A percentile compares a stretch with the other conserved stretches of the same genome.
Evolutionary conservation across 2,329 filamentous ascomycete genomes (phyloP).

Genomic region (Alternaria sp.): DNA sequence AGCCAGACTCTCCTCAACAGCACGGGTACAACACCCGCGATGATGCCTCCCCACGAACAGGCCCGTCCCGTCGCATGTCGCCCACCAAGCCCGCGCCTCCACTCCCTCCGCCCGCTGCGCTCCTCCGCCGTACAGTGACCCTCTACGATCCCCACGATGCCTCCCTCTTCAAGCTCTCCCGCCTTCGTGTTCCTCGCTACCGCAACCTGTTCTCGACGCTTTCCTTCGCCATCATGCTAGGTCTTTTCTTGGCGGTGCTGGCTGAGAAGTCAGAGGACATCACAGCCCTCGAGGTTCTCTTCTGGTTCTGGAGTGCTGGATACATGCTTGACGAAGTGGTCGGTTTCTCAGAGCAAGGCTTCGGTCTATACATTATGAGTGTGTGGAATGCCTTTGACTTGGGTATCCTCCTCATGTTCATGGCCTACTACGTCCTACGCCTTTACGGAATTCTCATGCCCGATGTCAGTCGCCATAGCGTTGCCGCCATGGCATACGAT

Average conservation of each 20-base stretch:
- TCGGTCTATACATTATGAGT: constrained; percentile 95
- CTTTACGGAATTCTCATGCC: constrained; percentile 86
- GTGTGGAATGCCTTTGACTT: constrained; percentile 98
- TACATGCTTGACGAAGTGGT: constrained; percentile 97
- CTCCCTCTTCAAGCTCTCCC: constrained; percentile 88
- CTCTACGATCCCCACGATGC: constrained; percentile 91
- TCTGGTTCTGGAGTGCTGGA: constrained; percentile 97
- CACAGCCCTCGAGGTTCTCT: constrained; percentile 82
- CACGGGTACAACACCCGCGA: constrained; percentile 30
- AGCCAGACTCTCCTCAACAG: constrained; percentile 47
- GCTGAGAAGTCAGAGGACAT: constrained; percentile 77
- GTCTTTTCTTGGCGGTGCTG: constrained; percentile 84
- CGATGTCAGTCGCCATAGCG: constrained; percentile 69
- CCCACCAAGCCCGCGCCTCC: constrained; percentile 34
- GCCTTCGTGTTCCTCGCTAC: constrained; percentile 89
- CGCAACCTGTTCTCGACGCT: constrained; percentile 87
- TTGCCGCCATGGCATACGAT: constrained; percentile 88
- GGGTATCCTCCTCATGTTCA: constrained; percentile 83
- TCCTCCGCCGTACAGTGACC: constrained; percentile 75
- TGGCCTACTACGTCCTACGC: constrained; percentile 88
- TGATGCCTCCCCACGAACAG: constrained; percentile 36
- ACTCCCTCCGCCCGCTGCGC: constrained; percentile 36
- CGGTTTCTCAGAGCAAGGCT: constrained; percentile 95
- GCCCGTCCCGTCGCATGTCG: constrained; percentile 39
- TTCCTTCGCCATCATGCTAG: constrained; percentile 84